Conservation (phyloP, 73 alveolate genomes). For the Symbiodinium pilosum region DNA sequence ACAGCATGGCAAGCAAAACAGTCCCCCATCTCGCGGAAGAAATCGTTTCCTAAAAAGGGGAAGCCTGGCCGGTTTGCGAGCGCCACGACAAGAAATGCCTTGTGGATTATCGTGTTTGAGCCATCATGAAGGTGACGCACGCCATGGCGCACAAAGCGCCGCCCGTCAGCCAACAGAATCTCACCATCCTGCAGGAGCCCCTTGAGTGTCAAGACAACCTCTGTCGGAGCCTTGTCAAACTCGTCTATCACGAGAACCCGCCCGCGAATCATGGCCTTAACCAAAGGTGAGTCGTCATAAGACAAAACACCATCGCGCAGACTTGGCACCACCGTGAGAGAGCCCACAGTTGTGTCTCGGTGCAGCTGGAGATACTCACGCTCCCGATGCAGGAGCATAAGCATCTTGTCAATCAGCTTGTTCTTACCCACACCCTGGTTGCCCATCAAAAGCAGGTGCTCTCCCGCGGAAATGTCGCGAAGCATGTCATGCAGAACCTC, state of each 20-base stretch:
- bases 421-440: slow-evolving; percentile 84
- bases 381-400: slow-evolving; percentile 76
- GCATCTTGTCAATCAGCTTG: slow-evolving; percentile 39
- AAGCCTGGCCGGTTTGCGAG: slow-evolving; percentile 83
- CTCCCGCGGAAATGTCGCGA: slow-evolving; percentile 57
- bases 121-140: not conserved
- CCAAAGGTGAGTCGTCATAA: slow-evolving; percentile 81
- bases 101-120: not conserved
- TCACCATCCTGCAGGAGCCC: slow-evolving; percentile 87
- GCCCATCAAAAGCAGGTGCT: slow-evolving; percentile 69
- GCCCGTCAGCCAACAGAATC: slow-evolving; percentile 62
- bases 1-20: slow-evolving; percentile 74
- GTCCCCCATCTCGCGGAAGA: slow-evolving; percentile 80
- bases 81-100: slow-evolving; percentile 29
- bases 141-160: slow-evolving; percentile 31
- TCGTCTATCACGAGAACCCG: slow-evolving; percentile 79
- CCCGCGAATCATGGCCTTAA: slow-evolving; percentile 68
- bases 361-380: slow-evolving; percentile 89
- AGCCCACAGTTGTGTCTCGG: slow-evolving; percentile 89
- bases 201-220: slow-evolving; percentile 52
- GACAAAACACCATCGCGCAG: slow-evolving; percentile 48
- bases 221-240: slow-evolving; percentile 80
- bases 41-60: slow-evolving; percentile 83
- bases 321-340: slow-evolving; percentile 53
- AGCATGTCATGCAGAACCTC: slow-evolving; percentile 78